These are phyloP conservation scores for Ganoderma resinaceum DNA, from an alignment of 1,284 basidiomycete genomes.

Conservation along the genomic window DNA sequence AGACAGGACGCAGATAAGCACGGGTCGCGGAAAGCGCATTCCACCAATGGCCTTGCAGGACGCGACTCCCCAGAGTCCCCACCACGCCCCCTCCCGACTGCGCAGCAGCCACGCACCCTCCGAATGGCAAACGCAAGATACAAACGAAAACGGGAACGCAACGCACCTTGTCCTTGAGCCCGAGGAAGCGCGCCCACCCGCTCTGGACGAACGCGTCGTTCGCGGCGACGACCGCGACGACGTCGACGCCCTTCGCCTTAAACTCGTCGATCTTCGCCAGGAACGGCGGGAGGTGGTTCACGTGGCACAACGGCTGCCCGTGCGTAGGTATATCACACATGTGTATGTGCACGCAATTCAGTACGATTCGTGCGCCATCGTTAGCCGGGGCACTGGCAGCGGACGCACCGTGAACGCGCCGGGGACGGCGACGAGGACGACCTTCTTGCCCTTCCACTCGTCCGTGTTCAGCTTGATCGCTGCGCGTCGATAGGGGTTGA, in stretches of 20 bases:
- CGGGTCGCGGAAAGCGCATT: no score
- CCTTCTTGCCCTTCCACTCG: constrained; percentile 86
- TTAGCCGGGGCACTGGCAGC: not conserved
- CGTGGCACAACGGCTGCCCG: constrained; percentile 83
- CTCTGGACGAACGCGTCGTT: constrained; percentile 85
- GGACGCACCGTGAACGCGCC: constrained; percentile 78
- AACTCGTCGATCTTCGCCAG: constrained; percentile 69
- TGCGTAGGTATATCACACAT: no score
- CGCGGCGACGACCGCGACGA: constrained; percentile 71
- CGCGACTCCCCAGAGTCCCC: no score
- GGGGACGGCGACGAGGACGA: constrained; percentile 80
- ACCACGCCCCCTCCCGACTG: no score
- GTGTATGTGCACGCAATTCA: not conserved
- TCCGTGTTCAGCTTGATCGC: constrained; percentile 62
- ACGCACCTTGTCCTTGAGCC: constrained; percentile 72
- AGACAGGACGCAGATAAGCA: no score
- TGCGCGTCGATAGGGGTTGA: constrained; percentile 33
- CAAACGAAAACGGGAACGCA: not conserved
- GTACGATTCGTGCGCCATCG: no score
- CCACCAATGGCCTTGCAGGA: no score
- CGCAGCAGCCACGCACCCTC: no score
- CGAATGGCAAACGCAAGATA: not conserved
- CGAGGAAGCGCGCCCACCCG: constrained; percentile 76
- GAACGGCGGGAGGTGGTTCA: constrained; percentile 76
- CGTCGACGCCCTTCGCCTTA: constrained; percentile 78